A percentile compares a stretch with the other conserved stretches of the same genome.
Evolutionary conservation across 768 basidiomycete genomes (phyloP).

Genomic region (Boletus pseudopeckii): DNA sequence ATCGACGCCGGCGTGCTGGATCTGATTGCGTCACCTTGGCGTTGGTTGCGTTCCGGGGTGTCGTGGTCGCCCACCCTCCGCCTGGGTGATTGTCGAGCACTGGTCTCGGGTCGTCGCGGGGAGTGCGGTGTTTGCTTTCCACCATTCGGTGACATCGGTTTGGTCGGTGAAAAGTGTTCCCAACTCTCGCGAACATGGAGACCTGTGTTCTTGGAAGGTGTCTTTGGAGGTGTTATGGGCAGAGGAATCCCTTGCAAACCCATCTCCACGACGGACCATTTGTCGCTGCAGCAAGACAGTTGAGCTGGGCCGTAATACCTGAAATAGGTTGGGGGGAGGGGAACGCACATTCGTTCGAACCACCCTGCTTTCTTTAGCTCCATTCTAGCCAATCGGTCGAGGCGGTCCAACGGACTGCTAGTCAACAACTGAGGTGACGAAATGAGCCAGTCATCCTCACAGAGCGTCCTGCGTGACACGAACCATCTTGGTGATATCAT

Average conservation of each 20-base stretch:
- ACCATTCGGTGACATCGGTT: background rate
- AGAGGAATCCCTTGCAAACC: constrained; percentile 13
- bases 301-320: background rate
- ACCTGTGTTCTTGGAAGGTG: background rate
- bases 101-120: background rate
- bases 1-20: background rate
- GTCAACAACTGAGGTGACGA: constrained; percentile 15
- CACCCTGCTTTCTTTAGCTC: constrained; percentile 32
- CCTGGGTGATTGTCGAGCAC: background rate
- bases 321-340: background rate
- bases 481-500: constrained; percentile 29
- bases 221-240: constrained; percentile 11
- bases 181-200: background rate
- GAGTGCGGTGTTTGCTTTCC: background rate
- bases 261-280: constrained; percentile 27
- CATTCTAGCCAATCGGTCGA: constrained; percentile 26
- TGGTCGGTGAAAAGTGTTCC: background rate
- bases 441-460: constrained; percentile 5
- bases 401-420: constrained; percentile 28
- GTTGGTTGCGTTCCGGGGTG: background rate
- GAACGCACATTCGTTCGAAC: constrained; percentile 27
- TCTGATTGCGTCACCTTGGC: background rate
- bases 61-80: background rate
- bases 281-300: constrained; percentile 20
- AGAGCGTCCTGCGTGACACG: background rate